These are phyloP conservation scores for Hibiscus syriacus DNA, from an alignment of 345 rosid species.

Conservation along the genomic window DNA sequence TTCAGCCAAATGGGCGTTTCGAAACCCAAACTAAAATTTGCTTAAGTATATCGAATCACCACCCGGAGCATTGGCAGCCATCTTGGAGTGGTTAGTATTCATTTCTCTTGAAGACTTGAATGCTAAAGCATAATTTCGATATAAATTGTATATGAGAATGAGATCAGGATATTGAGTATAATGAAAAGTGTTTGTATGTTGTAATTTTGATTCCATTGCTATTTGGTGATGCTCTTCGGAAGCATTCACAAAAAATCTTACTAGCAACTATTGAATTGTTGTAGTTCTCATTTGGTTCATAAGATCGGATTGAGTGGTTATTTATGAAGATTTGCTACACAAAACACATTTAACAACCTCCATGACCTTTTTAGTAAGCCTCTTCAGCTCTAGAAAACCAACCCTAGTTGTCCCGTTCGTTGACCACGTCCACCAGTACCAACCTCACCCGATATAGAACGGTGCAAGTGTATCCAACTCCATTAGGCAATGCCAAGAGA, in stretches of 20 bases:
- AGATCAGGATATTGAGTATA: not conserved
- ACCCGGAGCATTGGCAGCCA: constrained; percentile 99
- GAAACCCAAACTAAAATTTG: constrained; percentile 93
- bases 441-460: not conserved
- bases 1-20: constrained; percentile 90
- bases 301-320: not conserved
- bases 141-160: not conserved
- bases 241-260: not conserved
- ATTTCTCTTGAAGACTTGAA: not conserved
- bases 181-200: not conserved
- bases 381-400: not conserved
- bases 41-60: constrained; percentile 92
- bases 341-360: not conserved
- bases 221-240: not conserved
- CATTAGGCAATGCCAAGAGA: not conserved
- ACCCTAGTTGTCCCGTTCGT: not conserved
- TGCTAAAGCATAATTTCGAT: not conserved
- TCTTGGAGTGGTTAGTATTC: constrained; percentile 85
- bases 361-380: not conserved
- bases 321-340: too few species aligned
- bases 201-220: not conserved
- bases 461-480: not conserved
- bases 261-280: not conserved
- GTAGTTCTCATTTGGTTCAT: not conserved
- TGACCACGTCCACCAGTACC: not conserved